Evolutionary conservation across 805 yeast genomes (phyloP).

Genomic region (Kodamaea jinghongensis): DNA sequence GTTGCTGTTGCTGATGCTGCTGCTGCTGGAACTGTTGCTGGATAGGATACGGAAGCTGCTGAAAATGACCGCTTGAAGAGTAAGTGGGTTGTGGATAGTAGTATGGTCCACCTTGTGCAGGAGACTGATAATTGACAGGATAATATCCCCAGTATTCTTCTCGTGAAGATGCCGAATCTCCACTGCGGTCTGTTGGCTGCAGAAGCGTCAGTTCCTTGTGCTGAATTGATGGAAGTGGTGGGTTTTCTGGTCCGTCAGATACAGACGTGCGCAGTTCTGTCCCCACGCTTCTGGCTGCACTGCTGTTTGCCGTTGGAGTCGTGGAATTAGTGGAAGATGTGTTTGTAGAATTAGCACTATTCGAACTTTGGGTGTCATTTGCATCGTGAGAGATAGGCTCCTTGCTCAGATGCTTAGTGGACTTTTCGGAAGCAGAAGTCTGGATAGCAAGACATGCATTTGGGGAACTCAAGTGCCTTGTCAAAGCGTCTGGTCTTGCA

Average conservation of each 20-base stretch:
- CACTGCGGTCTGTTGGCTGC: not conserved
- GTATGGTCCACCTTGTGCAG: not conserved
- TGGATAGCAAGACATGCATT: slow-evolving; percentile 30
- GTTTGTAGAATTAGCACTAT: slow-evolving; percentile 13
- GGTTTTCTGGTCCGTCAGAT: too few relatives aligned
- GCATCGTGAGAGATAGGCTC: too few relatives aligned
- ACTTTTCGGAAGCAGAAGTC: slow-evolving; percentile 2
- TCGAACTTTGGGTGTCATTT: slow-evolving; percentile 1
- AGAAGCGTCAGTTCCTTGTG: not conserved
- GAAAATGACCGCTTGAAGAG: not conserved
- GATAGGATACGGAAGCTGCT: not conserved
- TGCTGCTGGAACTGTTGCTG: slow-evolving; percentile 1
- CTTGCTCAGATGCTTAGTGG: slow-evolving; percentile 8
- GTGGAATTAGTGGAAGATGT: slow-evolving; percentile 17
- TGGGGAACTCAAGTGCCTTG: slow-evolving; percentile 56
- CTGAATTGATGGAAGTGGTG: too few relatives aligned
- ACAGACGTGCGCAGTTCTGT: not conserved
- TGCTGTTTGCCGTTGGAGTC: slow-evolving; percentile 10
- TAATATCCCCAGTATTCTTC: too few relatives aligned
- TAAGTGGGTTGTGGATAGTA: not conserved
- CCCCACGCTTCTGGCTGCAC: not conserved
- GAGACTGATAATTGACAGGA: not conserved
- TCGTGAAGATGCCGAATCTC: too few relatives aligned
- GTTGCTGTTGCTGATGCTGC: slow-evolving; percentile 1
- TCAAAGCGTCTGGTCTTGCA: slow-evolving; percentile 74